Base-by-base conservation (phyloP, 495 filamentous ascomycete genomes). In the Aspergillus leporis region DNA sequence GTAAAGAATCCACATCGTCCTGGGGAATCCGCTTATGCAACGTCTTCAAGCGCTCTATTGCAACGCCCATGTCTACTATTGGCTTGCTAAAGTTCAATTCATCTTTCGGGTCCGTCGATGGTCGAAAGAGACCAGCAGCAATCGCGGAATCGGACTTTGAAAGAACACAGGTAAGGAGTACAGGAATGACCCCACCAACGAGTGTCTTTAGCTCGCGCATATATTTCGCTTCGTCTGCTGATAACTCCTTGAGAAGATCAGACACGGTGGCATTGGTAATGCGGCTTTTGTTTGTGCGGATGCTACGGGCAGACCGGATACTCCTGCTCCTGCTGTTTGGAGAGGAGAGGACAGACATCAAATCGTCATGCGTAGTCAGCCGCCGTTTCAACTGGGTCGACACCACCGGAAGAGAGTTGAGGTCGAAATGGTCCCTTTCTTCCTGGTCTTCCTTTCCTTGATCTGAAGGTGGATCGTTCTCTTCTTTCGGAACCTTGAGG, bases 161-260 rank as follows among this genome's bases (percentile, higher is more conserved):
- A 55, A 93, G 76, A 19, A 97, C 91, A 60, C 92, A 92, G 10
- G 82, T 89, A 53, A 98, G 75, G 3, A 99, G 83, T 9, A 98
- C 95, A 9, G 94, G 95, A 54, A 99, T 90, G 18, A 99, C 94
- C 53, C 96, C 95, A 61, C 95, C 95, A 12, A 98, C 93, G 22
- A 99, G 75, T 18, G 94, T 96, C 58, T 90, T 92, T 12, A 99
- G 81, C 68, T 99, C 94, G 23, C 93, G 88, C 76, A 87, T 88
- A 69, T 98, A 99, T 64, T 94, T 92, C 19, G 83, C 75, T 71
- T 99, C 95, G 59, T 98, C 95, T 5, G 85, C 80, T 14, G 83
- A 79, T 55, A 99, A 82, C 65, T 97, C 93, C 43, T 83, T 78
- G 71, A 99, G 81, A 23, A 99, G 68, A 57, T 91, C 91, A 18